A percentile compares a stretch with the other conserved stretches of the same genome.
These are phyloP conservation scores for Colletotrichum lentis DNA, from an alignment of 2,329 filamentous ascomycete species.

Conservation along the genomic window DNA sequence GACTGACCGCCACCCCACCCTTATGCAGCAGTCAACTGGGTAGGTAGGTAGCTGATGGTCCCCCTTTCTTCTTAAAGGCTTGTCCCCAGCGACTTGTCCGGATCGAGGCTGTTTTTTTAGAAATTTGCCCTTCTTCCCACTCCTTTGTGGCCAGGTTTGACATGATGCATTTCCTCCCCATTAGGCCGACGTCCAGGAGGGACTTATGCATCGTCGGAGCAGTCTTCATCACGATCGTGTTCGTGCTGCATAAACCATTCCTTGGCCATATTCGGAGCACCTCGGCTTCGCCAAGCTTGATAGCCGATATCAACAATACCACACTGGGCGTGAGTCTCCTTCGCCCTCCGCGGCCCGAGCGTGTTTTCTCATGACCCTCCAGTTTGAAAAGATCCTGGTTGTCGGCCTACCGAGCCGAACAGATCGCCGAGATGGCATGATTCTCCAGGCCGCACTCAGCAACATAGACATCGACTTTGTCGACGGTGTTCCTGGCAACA, in stretches of 20 bases:
- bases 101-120: neutral
- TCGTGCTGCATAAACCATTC: constrained; percentile 25
- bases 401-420: constrained; percentile 60
- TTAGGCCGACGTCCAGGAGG: constrained; percentile 26
- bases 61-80: constrained; percentile 1
- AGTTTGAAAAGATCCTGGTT: constrained; percentile 64
- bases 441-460: constrained; percentile 56
- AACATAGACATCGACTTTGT: constrained; percentile 56
- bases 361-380: neutral
- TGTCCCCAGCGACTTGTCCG: neutral
- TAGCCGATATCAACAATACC: constrained; percentile 22
- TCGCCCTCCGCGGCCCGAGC: no score
- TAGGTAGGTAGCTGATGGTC: neutral
- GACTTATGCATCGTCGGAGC: constrained; percentile 13
- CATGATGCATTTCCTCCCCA: constrained; percentile 18
- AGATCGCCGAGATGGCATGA: constrained; percentile 61
- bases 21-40: neutral
- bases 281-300: neutral
- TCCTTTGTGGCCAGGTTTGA: neutral
- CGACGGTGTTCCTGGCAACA: constrained; percentile 53
- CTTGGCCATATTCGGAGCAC: constrained; percentile 7
- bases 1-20: no score
- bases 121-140: neutral
- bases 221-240: neutral
- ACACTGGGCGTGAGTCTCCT: constrained; percentile 26